Conservation (phyloP, 2,329 filamentous ascomycete species). For the Alternaria alternata region DNA sequence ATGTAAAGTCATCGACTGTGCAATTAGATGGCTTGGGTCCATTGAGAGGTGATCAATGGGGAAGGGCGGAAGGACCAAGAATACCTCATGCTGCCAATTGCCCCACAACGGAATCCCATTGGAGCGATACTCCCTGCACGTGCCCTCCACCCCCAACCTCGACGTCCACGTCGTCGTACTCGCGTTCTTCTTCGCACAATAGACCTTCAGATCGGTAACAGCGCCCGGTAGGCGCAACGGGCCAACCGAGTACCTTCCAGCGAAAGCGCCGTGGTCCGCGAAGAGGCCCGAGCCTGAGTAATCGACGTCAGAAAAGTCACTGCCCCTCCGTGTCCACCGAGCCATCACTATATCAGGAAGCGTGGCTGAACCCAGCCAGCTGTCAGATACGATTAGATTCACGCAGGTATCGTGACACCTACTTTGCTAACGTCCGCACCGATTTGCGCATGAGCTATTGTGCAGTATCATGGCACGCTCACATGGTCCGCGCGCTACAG, state of each 20-base stretch:
- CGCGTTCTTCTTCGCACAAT: slow-evolving; percentile 3
- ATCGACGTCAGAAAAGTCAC: slow-evolving; percentile 36
- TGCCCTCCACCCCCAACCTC: slow-evolving; percentile 1
- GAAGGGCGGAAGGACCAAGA: slow-evolving; percentile 7
- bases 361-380: slow-evolving; percentile 37
- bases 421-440: slow-evolving; percentile 28
- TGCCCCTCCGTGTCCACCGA: slow-evolving; percentile 23
- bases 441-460: slow-evolving; percentile 19
- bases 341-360: slow-evolving; percentile 33
- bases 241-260: not conserved
- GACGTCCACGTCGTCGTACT: not conserved
- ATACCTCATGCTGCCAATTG: slow-evolving; percentile 3
- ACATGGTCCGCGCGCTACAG: slow-evolving; percentile 23
- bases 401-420: slow-evolving; percentile 28
- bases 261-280: slow-evolving; percentile 12
- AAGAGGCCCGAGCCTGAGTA: slow-evolving; percentile 28
- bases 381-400: slow-evolving; percentile 40
- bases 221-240: slow-evolving; percentile 24
- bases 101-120: not conserved
- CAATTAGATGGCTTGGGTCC: not conserved
- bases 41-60: not conserved
- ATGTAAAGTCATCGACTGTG: not conserved
- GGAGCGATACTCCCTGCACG: not conserved
- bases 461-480: slow-evolving; percentile 23
- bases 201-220: slow-evolving; percentile 1